A percentile compares a stretch with the other conserved stretches of the same genome.
Conservation (phyloP, 2,329 filamentous ascomycete genomes). For the Lojkania enalia region DNA sequence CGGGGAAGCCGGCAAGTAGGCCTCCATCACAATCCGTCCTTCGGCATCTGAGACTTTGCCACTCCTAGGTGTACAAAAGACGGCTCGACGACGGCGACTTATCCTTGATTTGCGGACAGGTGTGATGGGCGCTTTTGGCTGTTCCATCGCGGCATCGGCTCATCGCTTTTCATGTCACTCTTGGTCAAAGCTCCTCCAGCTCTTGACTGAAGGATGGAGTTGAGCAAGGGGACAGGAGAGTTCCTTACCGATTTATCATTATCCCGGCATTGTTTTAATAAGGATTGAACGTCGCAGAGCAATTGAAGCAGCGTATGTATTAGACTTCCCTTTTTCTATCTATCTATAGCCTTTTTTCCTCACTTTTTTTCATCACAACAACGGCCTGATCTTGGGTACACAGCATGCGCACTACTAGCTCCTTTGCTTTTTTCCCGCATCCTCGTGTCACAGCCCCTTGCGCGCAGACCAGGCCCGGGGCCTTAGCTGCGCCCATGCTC, state of each 20-base stretch:
- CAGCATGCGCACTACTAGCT: conserved; percentile 24
- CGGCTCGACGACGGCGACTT: conserved; percentile 19
- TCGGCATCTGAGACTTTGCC: conserved; percentile 18
- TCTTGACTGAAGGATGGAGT: conserved; percentile 22
- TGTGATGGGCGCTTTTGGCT: conserved; percentile 32
- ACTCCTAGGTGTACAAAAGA: conserved; percentile 34
- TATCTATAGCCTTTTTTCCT: conserved; percentile 11
- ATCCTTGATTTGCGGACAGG: conserved; percentile 29
- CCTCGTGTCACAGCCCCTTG: conserved; percentile 38
- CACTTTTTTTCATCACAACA: conserved; percentile 10
- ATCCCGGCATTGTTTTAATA: conserved; percentile 8
- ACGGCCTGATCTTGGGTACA: background rate
- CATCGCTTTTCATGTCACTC: conserved; percentile 20
- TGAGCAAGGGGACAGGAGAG: conserved; percentile 25
- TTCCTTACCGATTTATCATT: conserved; percentile 5
- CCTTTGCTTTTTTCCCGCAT: conserved; percentile 22
- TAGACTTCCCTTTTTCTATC: conserved; percentile 8
- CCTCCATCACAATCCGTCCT: conserved; percentile 20
- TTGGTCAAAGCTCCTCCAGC: conserved; percentile 34
- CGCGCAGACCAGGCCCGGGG: conserved; percentile 23
- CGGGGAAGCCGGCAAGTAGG: conserved; percentile 13
- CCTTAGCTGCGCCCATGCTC: conserved; percentile 23
- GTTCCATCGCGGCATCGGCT: conserved; percentile 28
- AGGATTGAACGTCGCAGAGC: background rate
- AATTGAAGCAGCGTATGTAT: conserved; percentile 13